Conservation (phyloP, 2,329 filamentous ascomycete genomes). For the Penicillium sp. region DNA sequence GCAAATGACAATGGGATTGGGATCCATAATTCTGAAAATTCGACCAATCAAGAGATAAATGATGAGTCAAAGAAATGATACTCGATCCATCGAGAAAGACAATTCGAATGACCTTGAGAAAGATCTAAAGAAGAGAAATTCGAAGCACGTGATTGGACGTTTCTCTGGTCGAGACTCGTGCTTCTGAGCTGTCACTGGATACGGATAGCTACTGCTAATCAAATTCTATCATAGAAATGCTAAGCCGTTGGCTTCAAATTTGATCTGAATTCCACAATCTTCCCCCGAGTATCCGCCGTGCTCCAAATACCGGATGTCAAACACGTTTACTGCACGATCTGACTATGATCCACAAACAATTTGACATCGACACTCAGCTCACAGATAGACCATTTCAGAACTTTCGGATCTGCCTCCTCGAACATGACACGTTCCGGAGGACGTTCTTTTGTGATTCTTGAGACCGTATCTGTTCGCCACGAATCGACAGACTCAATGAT, state of each 20-base stretch:
- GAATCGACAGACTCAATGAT: slow-evolving; percentile 60
- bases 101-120: no score
- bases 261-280: slow-evolving; percentile 49
- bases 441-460: slow-evolving; percentile 55
- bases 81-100: no score
- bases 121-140: no score
- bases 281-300: slow-evolving; percentile 60
- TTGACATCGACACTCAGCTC: slow-evolving; percentile 63
- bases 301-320: slow-evolving; percentile 59
- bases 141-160: no score
- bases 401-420: slow-evolving; percentile 59
- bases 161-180: no score
- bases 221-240: background rate
- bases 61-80: no score
- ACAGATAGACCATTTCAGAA: slow-evolving; percentile 61
- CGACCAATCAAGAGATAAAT: no score
- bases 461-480: slow-evolving; percentile 61
- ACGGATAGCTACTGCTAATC: background rate
- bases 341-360: slow-evolving; percentile 61
- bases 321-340: slow-evolving; percentile 60
- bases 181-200: no score
- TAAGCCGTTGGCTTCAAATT: background rate
- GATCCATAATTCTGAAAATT: no score
- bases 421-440: slow-evolving; percentile 61
- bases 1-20: background rate